Conservation (phyloP, 2,329 filamentous ascomycete genomes). For the Curvularia hawaiiensis region DNA sequence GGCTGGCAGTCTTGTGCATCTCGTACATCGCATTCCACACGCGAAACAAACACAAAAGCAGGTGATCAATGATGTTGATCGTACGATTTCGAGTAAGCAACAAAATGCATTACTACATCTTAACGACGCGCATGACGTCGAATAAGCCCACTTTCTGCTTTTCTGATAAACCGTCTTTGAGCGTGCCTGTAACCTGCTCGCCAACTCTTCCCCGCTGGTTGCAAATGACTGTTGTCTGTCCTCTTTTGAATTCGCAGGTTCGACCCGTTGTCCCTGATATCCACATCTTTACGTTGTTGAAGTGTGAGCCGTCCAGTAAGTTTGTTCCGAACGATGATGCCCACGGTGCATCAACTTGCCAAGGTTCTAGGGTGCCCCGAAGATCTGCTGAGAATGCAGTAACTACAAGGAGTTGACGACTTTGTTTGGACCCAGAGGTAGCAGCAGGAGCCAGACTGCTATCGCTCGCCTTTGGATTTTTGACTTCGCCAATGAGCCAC, state of each 20-base stretch:
- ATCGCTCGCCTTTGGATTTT: constrained; percentile 20
- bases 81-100: neutral
- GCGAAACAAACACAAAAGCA: neutral
- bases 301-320: constrained; percentile 39
- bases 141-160: constrained; percentile 35
- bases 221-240: constrained; percentile 46
- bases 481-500: constrained; percentile 56
- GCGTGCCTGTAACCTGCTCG: constrained; percentile 31
- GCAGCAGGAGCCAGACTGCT: constrained; percentile 9
- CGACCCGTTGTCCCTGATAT: constrained; percentile 55
- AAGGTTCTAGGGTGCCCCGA: constrained; percentile 55
- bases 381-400: constrained; percentile 65
- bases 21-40: constrained; percentile 7
- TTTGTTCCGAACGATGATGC: constrained; percentile 61
- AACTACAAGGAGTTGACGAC: constrained; percentile 53
- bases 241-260: constrained; percentile 48
- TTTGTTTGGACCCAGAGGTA: constrained; percentile 1
- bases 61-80: neutral
- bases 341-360: constrained; percentile 55
- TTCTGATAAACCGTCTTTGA: constrained; percentile 34
- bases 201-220: constrained; percentile 54
- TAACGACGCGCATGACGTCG: constrained; percentile 34
- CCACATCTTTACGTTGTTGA: constrained; percentile 46
- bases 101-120: constrained; percentile 13
- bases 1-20: constrained; percentile 10